Evolutionary conservation across 2,329 filamentous ascomycete genomes (phyloP), one percentile per base, ranked within the genome.

Genomic region (Calcarisporium arbuscula): DNA sequence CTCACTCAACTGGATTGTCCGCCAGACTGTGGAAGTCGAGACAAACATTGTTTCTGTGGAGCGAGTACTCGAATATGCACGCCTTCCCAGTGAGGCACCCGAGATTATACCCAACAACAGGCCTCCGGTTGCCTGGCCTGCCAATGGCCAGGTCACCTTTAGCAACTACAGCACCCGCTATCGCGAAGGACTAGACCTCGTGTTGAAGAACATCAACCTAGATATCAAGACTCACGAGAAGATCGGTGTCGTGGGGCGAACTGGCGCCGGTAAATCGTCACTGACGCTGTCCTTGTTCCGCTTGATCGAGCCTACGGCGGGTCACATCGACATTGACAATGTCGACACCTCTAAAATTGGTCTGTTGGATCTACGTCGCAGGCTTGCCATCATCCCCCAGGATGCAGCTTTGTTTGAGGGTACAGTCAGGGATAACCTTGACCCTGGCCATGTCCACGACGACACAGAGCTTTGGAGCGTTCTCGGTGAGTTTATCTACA

Each of bases 21-120:
- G 94, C 39, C 92, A 98, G 64, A 95, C 89, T 0, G 92, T 98
- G 21, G 94, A 98, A 61, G 92, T 98, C n/a, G 94, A 98, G 70
- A 96, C 90, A n/a, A 98, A 98, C 62, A 98, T 98, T 53, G 90
- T 98, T 29, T 95, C 90, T 8, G 92, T 98, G 23, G 92, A 98
- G 71, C 84, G 92, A 53, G 89, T 98, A 30, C 79, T 98, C 32
- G 94, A 98, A 61, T 98, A 98, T 63, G 86, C 90, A 38, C 74
- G 77, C 32, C 73, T 98, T 43, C 89, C 90, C 18, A 92, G 84
- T 58, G 92, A 98, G 65, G 90, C 92, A 32, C 87, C 89, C 7
- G 92, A 98, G 58, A 86, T 96, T 46, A 84, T 96, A 49, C 83
- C 85, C 53, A 83, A 86, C 61, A 82, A 85, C 56, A 74, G 90